Evolutionary conservation across 2,329 filamentous ascomycete genomes (phyloP).

Genomic region (Pseudogymnoascus sp.): DNA sequence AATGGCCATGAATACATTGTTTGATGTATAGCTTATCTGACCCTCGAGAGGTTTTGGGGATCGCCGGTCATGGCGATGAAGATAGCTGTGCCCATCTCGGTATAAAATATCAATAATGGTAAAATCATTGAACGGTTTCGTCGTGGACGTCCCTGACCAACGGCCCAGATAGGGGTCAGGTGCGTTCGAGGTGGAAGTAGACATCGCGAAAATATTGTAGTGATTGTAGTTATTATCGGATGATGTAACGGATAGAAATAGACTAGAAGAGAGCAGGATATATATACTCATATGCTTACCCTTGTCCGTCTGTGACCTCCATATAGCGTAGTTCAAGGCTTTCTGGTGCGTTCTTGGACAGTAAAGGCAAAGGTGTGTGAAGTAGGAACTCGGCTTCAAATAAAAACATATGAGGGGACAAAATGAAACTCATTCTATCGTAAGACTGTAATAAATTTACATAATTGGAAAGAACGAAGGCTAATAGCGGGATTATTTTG

Average conservation of each 20-base stretch:
- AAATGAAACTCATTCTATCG: no score
- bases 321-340: not conserved
- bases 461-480: not conserved
- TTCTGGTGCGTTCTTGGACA: not conserved
- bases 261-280: not conserved
- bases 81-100: not conserved
- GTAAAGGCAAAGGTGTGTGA: not conserved
- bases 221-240: not conserved
- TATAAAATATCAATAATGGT: not conserved
- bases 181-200: not conserved
- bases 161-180: not conserved
- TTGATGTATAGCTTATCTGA: not conserved
- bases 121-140: not conserved
- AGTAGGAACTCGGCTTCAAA: not conserved
- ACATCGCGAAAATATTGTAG: not conserved
- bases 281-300: conserved; percentile 1
- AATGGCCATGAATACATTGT: not conserved
- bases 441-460: not conserved
- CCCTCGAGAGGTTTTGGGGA: not conserved
- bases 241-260: not conserved
- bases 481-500: not conserved
- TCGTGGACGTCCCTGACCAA: not conserved
- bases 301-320: not conserved
- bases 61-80: not conserved
- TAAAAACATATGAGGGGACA: not conserved